A percentile compares a stretch with the other conserved stretches of the same genome.
Conservation (phyloP, 768 basidiomycete genomes). For the Exidia glandulosa region DNA sequence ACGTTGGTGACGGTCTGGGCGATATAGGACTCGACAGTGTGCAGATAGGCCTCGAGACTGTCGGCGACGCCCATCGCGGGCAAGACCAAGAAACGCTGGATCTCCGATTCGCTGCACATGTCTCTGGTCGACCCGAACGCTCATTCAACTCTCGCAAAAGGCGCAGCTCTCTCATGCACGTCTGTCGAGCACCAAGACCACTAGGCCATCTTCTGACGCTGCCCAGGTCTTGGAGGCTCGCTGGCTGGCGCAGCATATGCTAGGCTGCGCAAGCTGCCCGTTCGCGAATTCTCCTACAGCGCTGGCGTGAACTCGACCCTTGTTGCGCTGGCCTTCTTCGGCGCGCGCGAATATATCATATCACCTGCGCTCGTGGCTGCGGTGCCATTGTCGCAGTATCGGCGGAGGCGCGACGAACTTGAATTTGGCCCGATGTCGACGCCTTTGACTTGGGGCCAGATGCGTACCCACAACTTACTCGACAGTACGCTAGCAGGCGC, state of each 20-base stretch:
- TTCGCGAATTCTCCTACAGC: neutral
- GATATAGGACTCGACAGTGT: neutral
- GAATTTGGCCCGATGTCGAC: neutral
- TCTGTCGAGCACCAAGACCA: neutral
- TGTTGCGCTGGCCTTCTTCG: neutral
- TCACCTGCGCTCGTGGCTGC: neutral
- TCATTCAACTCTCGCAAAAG: conserved; percentile 24
- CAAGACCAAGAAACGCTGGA: neutral
- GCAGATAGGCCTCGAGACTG: neutral
- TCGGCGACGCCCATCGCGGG: neutral
- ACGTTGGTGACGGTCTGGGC: neutral
- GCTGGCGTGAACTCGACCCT: neutral
- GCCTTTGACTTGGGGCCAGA: neutral
- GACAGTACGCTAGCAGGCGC: neutral
- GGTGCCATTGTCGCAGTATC: neutral
- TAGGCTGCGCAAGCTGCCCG: neutral
- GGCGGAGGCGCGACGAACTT: neutral
- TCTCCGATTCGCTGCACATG: neutral
- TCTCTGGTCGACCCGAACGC: conserved; percentile 8
- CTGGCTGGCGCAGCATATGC: neutral
- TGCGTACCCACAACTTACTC: neutral
- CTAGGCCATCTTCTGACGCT: neutral
- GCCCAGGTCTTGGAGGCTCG: neutral
- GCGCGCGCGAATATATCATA: neutral
- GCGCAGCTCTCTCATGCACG: conserved; percentile 24